These are phyloP conservation scores for Vinca major DNA, from an alignment of 305 asterid genomes.

Conservation along the genomic window DNA sequence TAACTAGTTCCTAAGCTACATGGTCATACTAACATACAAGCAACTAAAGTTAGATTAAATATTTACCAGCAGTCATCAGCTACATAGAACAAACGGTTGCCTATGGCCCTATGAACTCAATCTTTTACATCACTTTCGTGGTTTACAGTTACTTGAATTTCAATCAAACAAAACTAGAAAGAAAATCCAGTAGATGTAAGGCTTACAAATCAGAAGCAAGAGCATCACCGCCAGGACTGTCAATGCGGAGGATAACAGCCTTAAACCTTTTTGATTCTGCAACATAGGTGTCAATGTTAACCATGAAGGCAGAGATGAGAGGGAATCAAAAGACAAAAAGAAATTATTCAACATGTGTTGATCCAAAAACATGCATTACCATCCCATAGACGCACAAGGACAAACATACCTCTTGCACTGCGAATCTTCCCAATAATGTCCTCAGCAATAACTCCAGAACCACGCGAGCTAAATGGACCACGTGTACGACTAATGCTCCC, in stretches of 20 bases:
- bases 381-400: constrained; percentile 9
- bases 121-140: background rate
- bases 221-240: constrained; percentile 98
- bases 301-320: constrained; percentile 14
- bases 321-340: constrained; percentile 6
- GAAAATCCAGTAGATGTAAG: constrained; percentile 1
- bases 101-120: background rate
- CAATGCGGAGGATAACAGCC: constrained; percentile 83
- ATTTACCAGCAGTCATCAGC: background rate
- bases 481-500: constrained; percentile 81
- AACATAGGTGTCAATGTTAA: constrained; percentile 13
- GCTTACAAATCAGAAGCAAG: constrained; percentile 98
- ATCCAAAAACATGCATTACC: background rate
- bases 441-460: constrained; percentile 79
- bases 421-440: constrained; percentile 82
- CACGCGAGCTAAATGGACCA: constrained; percentile 49
- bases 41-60: background rate
- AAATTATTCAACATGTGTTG: background rate
- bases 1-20: background rate
- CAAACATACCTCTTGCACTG: constrained; percentile 54
- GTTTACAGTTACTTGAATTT: background rate
- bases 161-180: background rate
- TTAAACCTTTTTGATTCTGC: constrained; percentile 81
- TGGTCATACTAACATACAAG: background rate
- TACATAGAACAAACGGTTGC: background rate